Evolutionary conservation across 2,329 filamentous ascomycete genomes (phyloP).

Genomic region (Xylaria digitata): DNA sequence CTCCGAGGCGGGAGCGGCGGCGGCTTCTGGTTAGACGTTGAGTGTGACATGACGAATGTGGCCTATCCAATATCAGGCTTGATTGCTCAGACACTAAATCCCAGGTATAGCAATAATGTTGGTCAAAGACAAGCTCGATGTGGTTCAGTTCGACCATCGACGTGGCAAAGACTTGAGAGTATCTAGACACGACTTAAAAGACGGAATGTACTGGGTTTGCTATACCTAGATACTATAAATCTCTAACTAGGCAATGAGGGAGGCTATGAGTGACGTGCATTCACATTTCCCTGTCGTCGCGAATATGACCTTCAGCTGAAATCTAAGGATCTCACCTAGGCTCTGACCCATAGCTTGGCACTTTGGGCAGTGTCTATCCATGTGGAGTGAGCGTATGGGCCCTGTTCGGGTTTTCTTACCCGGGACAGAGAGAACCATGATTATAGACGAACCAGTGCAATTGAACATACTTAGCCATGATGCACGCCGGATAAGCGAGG

Average conservation of each 20-base stretch:
- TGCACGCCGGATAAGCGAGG: background rate
- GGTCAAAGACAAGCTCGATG: background rate
- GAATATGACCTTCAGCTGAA: constrained; percentile 10
- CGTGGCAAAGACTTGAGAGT: background rate
- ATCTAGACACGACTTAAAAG: constrained; percentile 5
- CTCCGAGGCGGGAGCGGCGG: constrained; percentile 42
- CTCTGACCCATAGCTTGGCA: constrained; percentile 8
- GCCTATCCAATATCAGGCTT: background rate
- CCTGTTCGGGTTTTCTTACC: background rate
- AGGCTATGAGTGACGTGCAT: background rate
- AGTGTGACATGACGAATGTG: constrained; percentile 29
- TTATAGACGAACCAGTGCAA: too few relatives aligned
- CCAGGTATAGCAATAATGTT: background rate
- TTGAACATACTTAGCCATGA: background rate
- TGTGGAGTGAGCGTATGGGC: background rate
- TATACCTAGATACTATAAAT: constrained; percentile 1
- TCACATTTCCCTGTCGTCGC: background rate
- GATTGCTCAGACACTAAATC: background rate
- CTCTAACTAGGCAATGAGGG: background rate
- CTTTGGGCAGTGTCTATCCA: background rate
- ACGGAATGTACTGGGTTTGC: background rate
- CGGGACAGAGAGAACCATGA: constrained; percentile 2
- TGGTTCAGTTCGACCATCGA: background rate
- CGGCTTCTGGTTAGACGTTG: constrained; percentile 29
- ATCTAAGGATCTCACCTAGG: background rate